Evolutionary conservation across 2,329 filamentous ascomycete species (phyloP), one percentile per base, ranked within the genome.

Genomic region (Ophiostoma sp.): DNA sequence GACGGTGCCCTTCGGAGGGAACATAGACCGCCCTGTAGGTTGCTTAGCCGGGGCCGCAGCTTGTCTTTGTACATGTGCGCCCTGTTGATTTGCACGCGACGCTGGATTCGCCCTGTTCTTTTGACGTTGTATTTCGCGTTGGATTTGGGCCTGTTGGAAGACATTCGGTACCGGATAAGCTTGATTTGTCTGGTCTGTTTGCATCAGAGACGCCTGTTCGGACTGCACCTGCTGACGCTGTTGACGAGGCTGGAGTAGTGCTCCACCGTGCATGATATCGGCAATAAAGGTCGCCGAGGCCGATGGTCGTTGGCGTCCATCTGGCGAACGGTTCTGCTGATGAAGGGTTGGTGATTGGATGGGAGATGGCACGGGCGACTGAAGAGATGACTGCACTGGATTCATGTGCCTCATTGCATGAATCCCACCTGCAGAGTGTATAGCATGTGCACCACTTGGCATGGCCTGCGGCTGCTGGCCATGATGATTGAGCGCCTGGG

Each of bases 1-100:
- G 6, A 67, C 4, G 0, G 65, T 27, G 5, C 72, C 71, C n/a
- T 14, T 62, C 2, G 71, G 72, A 3, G 76, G 76, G 0, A 78
- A 47, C n/a, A 72, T 66, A 9, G 49, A 63, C 11, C 60, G 16
- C 2, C 12, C 16, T 40, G 58, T 65, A 27, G 70, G 44, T 60
- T 14, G 4, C 27, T 27, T 62, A 14, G 12, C 8, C 16, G 14
- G 55, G 27, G 27, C 14, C 36, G 14, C 38, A 62, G 36, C 58
- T n/a, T 62, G 58, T 62, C 58, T 62, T n/a, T 63, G 60, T 3
- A 11, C 40, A 63, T 16, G 12, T 42, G 60, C 58, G 14, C 3
- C 14, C 38, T n/a, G 14, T 18, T 40, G 60, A 16, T 42, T 41
- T 16, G 27, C 27, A 27, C 27, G 27, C 27, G 27, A 27, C 27